Percentiles rank a stretch among this genome's conserved stretches.
Conservation (phyloP, 768 basidiomycete species). For the Sarcodon aspratus region DNA sequence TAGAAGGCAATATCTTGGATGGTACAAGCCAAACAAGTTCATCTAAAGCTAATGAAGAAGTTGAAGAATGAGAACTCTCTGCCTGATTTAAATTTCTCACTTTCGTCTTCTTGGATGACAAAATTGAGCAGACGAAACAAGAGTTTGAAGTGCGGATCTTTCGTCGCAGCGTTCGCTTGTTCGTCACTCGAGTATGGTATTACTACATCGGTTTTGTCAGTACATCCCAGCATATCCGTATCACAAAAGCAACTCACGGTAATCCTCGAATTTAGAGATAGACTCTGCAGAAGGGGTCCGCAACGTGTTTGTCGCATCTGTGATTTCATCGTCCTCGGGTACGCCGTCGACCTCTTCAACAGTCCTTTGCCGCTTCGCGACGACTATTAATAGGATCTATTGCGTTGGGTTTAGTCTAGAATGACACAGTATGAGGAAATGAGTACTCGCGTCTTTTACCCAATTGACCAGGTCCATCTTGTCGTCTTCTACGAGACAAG, state of each 20-base stretch:
- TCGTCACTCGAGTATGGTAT: constrained; percentile 71
- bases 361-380: constrained; percentile 45
- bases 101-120: constrained; percentile 39
- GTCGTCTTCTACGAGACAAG: constrained; percentile 56
- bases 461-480: constrained; percentile 61
- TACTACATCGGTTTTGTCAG: constrained; percentile 19
- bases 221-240: background rate
- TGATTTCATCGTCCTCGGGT: constrained; percentile 20
- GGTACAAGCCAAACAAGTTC: constrained; percentile 85
- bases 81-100: constrained; percentile 29
- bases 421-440: background rate
- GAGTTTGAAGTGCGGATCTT: constrained; percentile 72
- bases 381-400: constrained; percentile 53
- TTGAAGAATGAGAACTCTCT: background rate
- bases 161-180: constrained; percentile 65
- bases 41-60: constrained; percentile 35
- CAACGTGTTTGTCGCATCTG: constrained; percentile 17
- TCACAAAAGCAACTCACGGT: constrained; percentile 38
- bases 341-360: constrained; percentile 44
- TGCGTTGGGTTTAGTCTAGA: constrained; percentile 2
- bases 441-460: constrained; percentile 60
- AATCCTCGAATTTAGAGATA: constrained; percentile 56
- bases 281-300: constrained; percentile 57
- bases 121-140: constrained; percentile 76
- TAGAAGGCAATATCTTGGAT: constrained; percentile 48